Base-by-base conservation (phyloP, 169 alveolate species). In the Eimeria praecox region DNA sequence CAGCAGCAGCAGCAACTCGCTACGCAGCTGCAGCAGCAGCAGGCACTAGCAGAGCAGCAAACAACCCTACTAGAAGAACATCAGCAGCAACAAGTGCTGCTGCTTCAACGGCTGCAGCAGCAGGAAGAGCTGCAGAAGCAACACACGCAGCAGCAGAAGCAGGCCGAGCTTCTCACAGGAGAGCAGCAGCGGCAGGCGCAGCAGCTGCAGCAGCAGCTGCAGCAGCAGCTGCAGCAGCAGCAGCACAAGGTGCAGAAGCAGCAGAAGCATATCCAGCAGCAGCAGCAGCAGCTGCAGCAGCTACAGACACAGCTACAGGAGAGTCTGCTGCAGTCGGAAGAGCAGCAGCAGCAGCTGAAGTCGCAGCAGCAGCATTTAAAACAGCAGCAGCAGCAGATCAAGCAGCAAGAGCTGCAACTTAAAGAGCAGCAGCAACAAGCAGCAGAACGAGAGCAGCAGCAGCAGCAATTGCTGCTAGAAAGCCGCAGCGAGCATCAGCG, bases 91-190 rank as follows among this genome's bases (percentile, higher is more conserved):
- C 69, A 80, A 49, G 89, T 24, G 46, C 42, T 80, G 89, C 66
- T 80, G 89, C 89, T 80, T 35, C 89, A 80, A 52, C 92, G 92
- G 92, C 77, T 85, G 75, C 78, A 85, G 92, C 92, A 49, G 75
- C 92, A 85, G 59, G 75, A 22, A 66, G 66, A 64, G 64, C 20
- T 62, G 38, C 56, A 87, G 64, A 40, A 87, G 83, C 83, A 44
- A 83, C 94, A 64, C 12, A 42, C 66, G 27, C 44, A 59, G 82
- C 94, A 87, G 83, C 80, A 49, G 83, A 35, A 87, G 83, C 83
- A 87, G 40, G n/a, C 94, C 3, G 83, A 56, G 94, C 83, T 38
- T 64, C 40, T 35, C 33, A 35, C 42, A 12, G 94, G 42, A 20
- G 66, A n/a, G 83, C 82, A 87, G 46, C 91, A 52, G 62, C 75